Percentiles rank a stretch among this genome's conserved stretches.
These are phyloP conservation scores for Ogataea pilisensis DNA, from an alignment of 805 yeast species.

Conservation along the genomic window DNA sequence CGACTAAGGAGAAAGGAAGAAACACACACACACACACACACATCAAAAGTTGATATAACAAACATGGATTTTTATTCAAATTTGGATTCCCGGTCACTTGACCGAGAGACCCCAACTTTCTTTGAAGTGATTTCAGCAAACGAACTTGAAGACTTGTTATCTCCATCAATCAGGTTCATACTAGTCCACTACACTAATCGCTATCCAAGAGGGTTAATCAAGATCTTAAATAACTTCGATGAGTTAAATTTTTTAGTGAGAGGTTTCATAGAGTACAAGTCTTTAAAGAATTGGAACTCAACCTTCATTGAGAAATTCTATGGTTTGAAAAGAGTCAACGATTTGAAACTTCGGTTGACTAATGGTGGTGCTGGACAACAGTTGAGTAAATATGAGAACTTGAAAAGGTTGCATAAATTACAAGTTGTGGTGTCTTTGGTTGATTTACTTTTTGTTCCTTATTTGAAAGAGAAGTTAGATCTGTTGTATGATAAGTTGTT, in stretches of 20 bases:
- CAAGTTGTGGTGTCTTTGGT: constrained; percentile 57
- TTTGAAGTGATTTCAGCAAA: constrained; percentile 83
- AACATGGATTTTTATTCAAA: constrained; percentile 77
- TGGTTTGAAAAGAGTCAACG: constrained; percentile 67
- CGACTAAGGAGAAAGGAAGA: too few relatives aligned
- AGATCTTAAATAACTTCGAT: constrained; percentile 66
- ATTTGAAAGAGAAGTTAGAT: constrained; percentile 65
- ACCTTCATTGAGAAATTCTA: constrained; percentile 90
- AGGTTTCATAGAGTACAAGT: constrained; percentile 66
- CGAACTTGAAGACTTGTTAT: constrained; percentile 70
- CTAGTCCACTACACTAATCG: constrained; percentile 75
- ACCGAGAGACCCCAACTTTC: constrained; percentile 75
- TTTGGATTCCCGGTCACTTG: constrained; percentile 70
- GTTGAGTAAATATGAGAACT: constrained; percentile 37
- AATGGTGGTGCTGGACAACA: constrained; percentile 6
- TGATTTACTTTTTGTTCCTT: constrained; percentile 63
- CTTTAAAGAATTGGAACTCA: constrained; percentile 70
- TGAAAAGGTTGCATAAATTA: constrained; percentile 45
- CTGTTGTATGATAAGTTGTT: constrained; percentile 56
- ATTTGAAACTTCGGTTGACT: constrained; percentile 9
- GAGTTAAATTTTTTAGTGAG: constrained; percentile 63
- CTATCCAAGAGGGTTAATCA: constrained; percentile 66
- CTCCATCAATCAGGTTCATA: constrained; percentile 79
- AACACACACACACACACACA: too few relatives aligned
- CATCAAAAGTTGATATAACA: background rate